phyloP scores from a whole-genome alignment of 1,139 yeast species.

The Hansenula lynferdii region DNA sequence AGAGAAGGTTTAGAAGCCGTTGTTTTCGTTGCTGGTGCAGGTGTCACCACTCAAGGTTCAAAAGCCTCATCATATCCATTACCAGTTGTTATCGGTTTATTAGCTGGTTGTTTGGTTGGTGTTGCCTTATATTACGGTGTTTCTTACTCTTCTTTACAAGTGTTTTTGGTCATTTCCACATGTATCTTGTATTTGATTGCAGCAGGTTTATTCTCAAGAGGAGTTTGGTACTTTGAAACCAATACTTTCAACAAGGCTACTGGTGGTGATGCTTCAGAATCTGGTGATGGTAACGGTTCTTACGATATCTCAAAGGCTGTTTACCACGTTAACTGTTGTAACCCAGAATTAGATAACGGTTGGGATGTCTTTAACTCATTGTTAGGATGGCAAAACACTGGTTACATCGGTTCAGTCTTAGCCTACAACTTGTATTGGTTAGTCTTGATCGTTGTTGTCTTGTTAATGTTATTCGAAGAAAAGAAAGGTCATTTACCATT shows the following conservation, averaged over 20 bases:
- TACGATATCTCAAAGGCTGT: constrained; percentile 68
- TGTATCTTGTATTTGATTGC: constrained; percentile 74
- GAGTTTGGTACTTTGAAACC: constrained; percentile 75
- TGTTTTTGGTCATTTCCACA: constrained; percentile 74
- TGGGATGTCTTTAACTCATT: constrained; percentile 87
- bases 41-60: constrained; percentile 41
- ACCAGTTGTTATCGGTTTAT: constrained; percentile 68
- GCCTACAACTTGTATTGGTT: constrained; percentile 80
- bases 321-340: constrained; percentile 91
- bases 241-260: constrained; percentile 52
- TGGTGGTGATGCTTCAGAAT: constrained; percentile 84
- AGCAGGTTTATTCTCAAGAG: constrained; percentile 82
- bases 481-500: constrained; percentile 55
- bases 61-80: constrained; percentile 69
- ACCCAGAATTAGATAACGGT: constrained; percentile 76
- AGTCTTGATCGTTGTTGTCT: constrained; percentile 43
- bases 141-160: constrained; percentile 60
- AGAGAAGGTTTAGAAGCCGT: constrained; percentile 90
- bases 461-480: constrained; percentile 63
- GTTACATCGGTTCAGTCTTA: constrained; percentile 79
- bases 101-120: constrained; percentile 69
- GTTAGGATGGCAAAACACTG: constrained; percentile 84
- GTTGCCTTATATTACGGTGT: constrained; percentile 65
- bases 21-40: constrained; percentile 82
- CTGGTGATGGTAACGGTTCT: constrained; percentile 85